Conservation (phyloP, 495 filamentous ascomycete genomes). For the Diplogelasinospora grovesii region DNA sequence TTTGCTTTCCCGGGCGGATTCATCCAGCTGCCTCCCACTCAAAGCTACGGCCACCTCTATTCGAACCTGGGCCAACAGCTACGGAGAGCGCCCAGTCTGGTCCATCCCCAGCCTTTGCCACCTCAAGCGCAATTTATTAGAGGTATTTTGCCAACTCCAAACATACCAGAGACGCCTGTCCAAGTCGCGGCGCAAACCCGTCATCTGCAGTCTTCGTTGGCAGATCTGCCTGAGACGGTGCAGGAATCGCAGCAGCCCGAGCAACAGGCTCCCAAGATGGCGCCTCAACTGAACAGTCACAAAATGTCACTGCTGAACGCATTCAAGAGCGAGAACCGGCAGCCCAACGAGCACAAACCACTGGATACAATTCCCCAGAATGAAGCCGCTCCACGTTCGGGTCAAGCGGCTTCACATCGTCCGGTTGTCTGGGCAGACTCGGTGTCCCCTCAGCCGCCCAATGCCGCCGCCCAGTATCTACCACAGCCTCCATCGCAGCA, state of each 20-base stretch:
- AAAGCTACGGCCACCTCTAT: constrained; percentile 21
- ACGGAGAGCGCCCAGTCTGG: constrained; percentile 35
- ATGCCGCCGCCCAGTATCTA: constrained; percentile 17
- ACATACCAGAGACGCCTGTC: constrained; percentile 17
- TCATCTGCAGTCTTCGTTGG: constrained; percentile 12
- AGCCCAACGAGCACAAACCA: constrained; percentile 7
- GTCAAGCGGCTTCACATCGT: constrained; percentile 13
- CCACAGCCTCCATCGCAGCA: constrained; percentile 13
- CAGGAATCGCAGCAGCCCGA: constrained; percentile 41
- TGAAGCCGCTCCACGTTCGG: constrained; percentile 4
- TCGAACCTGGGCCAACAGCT: constrained; percentile 18
- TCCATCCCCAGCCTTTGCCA: constrained; percentile 50
- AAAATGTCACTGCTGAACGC: constrained; percentile 56
- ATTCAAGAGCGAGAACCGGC: constrained; percentile 44
- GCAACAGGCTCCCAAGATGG: constrained; percentile 44
- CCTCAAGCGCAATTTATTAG: constrained; percentile 40
- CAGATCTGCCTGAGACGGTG: neutral
- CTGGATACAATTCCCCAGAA: constrained; percentile 9
- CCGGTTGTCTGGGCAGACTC: constrained; percentile 11
- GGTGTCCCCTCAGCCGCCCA: constrained; percentile 6
- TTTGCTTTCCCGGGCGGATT: too few species aligned
- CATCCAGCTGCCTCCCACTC: constrained; percentile 9
- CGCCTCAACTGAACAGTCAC: constrained; percentile 57
- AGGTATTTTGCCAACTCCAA: constrained; percentile 22
- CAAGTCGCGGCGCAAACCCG: constrained; percentile 40